A percentile compares a stretch with the other conserved stretches of the same genome.
phyloP scores from a whole-genome alignment of 257 asterid genomes.

The Solanum clarkiae region DNA sequence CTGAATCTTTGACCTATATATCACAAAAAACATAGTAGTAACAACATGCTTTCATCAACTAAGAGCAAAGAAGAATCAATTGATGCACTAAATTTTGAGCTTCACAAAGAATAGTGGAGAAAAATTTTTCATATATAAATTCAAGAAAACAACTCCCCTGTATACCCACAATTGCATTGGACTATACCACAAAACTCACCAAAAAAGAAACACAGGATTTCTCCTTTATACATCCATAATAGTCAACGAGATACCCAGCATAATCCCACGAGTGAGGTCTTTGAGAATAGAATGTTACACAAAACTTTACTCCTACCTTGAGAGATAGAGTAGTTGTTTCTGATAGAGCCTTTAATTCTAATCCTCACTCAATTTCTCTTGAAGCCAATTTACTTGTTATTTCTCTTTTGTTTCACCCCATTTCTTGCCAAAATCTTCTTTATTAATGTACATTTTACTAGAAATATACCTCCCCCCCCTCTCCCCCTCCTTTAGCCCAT shows the following conservation, averaged over 20 bases:
- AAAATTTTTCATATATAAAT: neutral
- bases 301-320: neutral
- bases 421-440: neutral
- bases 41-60: neutral
- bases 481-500: neutral
- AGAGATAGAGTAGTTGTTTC: neutral
- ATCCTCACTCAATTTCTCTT: neutral
- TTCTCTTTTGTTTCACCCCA: neutral
- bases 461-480: conserved; percentile 23
- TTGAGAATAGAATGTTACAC: neutral
- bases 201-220: neutral
- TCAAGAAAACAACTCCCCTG: neutral
- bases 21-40: neutral
- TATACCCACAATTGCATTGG: conserved; percentile 1
- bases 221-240: conserved; percentile 15
- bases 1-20: neutral
- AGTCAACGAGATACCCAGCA: neutral
- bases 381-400: conserved; percentile 4
- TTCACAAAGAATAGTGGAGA: neutral
- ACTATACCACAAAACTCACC: conserved; percentile 6
- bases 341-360: neutral
- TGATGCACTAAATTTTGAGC: neutral
- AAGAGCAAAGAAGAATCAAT: neutral
- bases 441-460: conserved; percentile 38
- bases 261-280: neutral